Base-by-base conservation (phyloP, 371 early-diverging fungal genomes). In the Saksenaea oblongispora region DNA sequence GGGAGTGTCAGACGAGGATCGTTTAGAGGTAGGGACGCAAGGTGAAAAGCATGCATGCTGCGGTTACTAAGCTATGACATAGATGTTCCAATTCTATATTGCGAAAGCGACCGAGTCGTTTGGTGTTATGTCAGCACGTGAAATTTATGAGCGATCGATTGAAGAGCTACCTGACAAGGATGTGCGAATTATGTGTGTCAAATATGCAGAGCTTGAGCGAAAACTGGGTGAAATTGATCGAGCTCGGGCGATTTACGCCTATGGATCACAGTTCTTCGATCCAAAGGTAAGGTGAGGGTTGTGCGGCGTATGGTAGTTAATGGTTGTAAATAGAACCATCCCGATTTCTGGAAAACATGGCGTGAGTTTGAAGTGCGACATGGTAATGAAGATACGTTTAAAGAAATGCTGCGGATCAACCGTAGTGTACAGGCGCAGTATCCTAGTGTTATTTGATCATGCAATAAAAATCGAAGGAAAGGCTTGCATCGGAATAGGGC, bases 371-470 rank as follows among this genome's bases (percentile, higher is more conserved):
- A 99, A 81, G 95, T 97, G 17, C 87, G 90, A 68, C 93, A 94
- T 70, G 99, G 99, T 54, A 96, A 95, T 73, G 98, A 99, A 76
- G 97, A 97, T 61, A 96, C 98, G 5, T 98, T 95, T 79, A 95
- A 94, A 77, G 98, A 98, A 68, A 97, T 97, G 97, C 82, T 98
- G 42, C 85, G 98, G 34, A 91, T 97, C 66, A 96, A 96, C 74
- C 92, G 99, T n/a, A 74, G 75, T 71, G 80, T 79, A 42, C 80
- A 79, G 67, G 80, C 80, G 28, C 75, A 75, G 17, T 76, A 71
- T 59, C 67, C 77, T 11, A 78, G 71, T 58, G 72, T 61, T 34
- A 17, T 72, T 66, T 73, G 71, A 68, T 28, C 8, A 62, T 18
- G 31, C 31, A 31, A 31, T 31, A 55, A 15, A 31, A 26, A 36